phyloP scores from a whole-genome alignment of 2,329 filamentous ascomycete species.

The Akanthomyces dipterigenus region DNA sequence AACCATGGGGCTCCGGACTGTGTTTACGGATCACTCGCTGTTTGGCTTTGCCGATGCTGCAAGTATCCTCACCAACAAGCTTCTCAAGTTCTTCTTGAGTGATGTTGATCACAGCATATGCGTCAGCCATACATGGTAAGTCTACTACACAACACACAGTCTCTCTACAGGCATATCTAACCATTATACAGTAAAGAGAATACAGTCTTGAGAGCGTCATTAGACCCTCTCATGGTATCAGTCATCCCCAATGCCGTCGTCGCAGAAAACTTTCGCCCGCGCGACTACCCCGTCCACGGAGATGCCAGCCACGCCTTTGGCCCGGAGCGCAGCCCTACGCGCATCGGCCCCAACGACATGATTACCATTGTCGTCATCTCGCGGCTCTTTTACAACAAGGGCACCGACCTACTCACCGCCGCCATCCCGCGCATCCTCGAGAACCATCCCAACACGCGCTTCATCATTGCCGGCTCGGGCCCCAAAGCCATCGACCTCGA shows the following conservation, averaged over 20 bases:
- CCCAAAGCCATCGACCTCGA: slow-evolving; percentile 97
- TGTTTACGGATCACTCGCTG: slow-evolving; percentile 95
- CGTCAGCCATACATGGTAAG: slow-evolving; percentile 93
- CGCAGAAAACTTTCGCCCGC: slow-evolving; percentile 85
- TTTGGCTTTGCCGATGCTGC: slow-evolving; percentile 96
- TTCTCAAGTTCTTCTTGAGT: slow-evolving; percentile 91
- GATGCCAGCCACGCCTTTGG: slow-evolving; percentile 27
- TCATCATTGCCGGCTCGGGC: slow-evolving; percentile 92
- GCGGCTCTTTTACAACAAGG: slow-evolving; percentile 97
- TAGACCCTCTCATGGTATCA: slow-evolving; percentile 95
- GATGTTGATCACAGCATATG: slow-evolving; percentile 98
- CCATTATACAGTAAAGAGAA: slow-evolving; percentile 74
- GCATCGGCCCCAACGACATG: slow-evolving; percentile 72
- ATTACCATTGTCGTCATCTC: slow-evolving; percentile 98
- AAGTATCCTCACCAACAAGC: slow-evolving; percentile 93
- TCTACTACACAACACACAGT: background rate
- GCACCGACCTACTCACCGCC: slow-evolving; percentile 92
- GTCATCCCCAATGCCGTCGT: slow-evolving; percentile 98
- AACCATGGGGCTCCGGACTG: slow-evolving; percentile 92
- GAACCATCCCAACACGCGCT: slow-evolving; percentile 84
- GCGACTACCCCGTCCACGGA: slow-evolving; percentile 33
- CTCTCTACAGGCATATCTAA: slow-evolving; percentile 14
- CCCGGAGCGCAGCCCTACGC: slow-evolving; percentile 51
- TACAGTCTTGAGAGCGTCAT: slow-evolving; percentile 84
- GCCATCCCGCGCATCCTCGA: slow-evolving; percentile 89